Conservation (phyloP, 768 basidiomycete genomes). For the Suillus tomentosus region DNA sequence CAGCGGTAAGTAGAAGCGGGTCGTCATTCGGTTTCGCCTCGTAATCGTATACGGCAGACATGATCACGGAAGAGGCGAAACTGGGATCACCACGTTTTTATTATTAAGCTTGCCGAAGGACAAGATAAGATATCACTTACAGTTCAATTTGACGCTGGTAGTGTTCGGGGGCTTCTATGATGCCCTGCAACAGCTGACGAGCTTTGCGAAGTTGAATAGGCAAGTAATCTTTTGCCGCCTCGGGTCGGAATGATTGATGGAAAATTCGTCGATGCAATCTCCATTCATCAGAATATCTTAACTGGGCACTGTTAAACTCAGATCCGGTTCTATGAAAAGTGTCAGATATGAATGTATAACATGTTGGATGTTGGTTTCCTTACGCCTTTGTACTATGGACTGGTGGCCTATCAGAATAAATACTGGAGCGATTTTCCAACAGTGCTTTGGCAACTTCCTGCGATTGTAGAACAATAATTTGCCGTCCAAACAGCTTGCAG, state of each 20-base stretch:
- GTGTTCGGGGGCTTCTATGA: conserved; percentile 26
- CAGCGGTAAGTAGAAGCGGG: conserved; percentile 32
- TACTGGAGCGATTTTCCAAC: conserved; percentile 37
- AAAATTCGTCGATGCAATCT: conserved; percentile 35
- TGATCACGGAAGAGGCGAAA: conserved; percentile 33
- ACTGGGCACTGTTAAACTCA: conserved; percentile 33
- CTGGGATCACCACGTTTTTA: conserved; percentile 19
- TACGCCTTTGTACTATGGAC: conserved; percentile 30
- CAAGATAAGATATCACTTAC: conserved; percentile 19
- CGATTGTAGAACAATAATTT: conserved; percentile 37
- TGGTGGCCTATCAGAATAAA: conserved; percentile 42
- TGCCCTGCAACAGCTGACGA: conserved; percentile 25
- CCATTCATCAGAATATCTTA: conserved; percentile 33
- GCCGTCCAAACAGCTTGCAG: conserved; percentile 33
- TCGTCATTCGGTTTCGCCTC: conserved; percentile 31
- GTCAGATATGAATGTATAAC: conserved; percentile 11
- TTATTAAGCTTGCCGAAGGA: not conserved
- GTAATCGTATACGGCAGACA: conserved; percentile 37
- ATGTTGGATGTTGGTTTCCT: not conserved
- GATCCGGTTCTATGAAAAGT: conserved; percentile 26
- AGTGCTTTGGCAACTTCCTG: conserved; percentile 34
- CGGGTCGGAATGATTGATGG: conserved; percentile 34
- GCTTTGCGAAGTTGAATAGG: conserved; percentile 32
- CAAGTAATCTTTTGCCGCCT: conserved; percentile 26
- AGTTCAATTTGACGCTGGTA: conserved; percentile 34